phyloP scores from a whole-genome alignment of 2,329 filamentous ascomycete genomes.

The Juglanconis juglandina region DNA sequence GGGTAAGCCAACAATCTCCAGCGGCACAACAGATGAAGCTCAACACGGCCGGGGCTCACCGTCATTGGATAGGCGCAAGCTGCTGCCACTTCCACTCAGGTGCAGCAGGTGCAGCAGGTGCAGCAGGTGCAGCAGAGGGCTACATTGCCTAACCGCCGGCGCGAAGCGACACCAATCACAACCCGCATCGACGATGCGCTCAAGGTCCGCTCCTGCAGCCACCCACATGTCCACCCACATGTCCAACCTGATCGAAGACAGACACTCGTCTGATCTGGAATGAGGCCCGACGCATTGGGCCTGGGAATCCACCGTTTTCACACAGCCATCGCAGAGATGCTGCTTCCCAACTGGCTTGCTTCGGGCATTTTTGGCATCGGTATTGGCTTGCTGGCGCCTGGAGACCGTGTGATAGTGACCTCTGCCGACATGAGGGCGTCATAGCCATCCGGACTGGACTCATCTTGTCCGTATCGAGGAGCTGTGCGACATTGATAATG shows the following conservation, averaged over 20 bases:
- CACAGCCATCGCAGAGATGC: not conserved
- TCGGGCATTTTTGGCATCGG: not conserved
- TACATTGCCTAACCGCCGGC: conserved; percentile 15
- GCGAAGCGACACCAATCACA: conserved; percentile 15
- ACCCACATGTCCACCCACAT: not conserved
- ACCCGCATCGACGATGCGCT: conserved; percentile 3
- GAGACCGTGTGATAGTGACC: conserved; percentile 18
- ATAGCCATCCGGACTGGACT: not conserved
- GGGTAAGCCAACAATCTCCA: too few relatives aligned
- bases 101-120: not conserved
- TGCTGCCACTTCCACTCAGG: not conserved
- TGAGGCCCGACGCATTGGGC: conserved; percentile 10
- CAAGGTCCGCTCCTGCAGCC: not conserved
- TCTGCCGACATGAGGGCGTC: conserved; percentile 12
- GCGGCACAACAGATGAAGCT: not conserved
- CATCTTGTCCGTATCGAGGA: not conserved
- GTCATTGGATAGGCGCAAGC: not conserved
- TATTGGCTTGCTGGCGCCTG: conserved; percentile 13
- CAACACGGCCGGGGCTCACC: not conserved
- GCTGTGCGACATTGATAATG: conserved; percentile 12
- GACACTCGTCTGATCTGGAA: conserved; percentile 11
- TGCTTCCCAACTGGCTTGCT: conserved; percentile 4
- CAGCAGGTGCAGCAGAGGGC: not conserved
- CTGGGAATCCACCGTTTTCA: not conserved
- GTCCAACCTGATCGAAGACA: not conserved